Percentiles rank a stretch among this genome's conserved stretches.
These are phyloP conservation scores for Chrysosporium keratinophilum DNA, from an alignment of 2,329 filamentous ascomycete genomes.

Conservation along the genomic window DNA sequence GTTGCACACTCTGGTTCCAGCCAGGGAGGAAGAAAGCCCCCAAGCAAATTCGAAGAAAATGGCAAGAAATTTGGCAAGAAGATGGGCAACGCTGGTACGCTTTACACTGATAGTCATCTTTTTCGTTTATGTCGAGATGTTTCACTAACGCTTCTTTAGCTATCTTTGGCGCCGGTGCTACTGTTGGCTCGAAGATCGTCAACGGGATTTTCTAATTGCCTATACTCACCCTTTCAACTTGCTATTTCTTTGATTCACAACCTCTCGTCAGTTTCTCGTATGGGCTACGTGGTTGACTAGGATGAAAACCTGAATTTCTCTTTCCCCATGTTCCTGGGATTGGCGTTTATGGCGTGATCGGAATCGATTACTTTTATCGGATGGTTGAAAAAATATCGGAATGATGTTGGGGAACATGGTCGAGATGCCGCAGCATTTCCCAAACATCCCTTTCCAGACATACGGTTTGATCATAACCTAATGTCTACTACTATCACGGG, in stretches of 20 bases:
- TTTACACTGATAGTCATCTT: neutral
- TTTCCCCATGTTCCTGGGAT: neutral
- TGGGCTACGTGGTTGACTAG: neutral
- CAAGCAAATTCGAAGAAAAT: constrained; percentile 57
- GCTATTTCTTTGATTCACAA: neutral
- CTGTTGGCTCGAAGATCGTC: constrained; percentile 79
- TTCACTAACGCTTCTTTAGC: constrained; percentile 43
- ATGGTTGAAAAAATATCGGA: constrained; percentile 4
- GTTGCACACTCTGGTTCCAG: constrained; percentile 49
- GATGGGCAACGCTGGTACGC: constrained; percentile 56
- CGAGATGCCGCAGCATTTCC: neutral
- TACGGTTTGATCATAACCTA: constrained; percentile 1
- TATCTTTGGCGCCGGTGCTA: constrained; percentile 87
- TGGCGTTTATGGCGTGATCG: constrained; percentile 3
- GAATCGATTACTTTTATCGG: constrained; percentile 4
- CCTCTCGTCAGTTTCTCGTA: neutral
- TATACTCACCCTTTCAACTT: neutral
- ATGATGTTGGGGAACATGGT: neutral
- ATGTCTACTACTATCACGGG: neutral
- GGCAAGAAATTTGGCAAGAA: constrained; percentile 98
- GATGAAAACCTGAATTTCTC: neutral
- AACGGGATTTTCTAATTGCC: constrained; percentile 69
- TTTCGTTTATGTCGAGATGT: neutral
- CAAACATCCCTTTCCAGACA: neutral
- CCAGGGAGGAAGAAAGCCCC: constrained; percentile 33